Percentiles rank a stretch among this genome's conserved stretches.
Conservation (phyloP, 441 rosid species). For the Populus tomentosa region DNA sequence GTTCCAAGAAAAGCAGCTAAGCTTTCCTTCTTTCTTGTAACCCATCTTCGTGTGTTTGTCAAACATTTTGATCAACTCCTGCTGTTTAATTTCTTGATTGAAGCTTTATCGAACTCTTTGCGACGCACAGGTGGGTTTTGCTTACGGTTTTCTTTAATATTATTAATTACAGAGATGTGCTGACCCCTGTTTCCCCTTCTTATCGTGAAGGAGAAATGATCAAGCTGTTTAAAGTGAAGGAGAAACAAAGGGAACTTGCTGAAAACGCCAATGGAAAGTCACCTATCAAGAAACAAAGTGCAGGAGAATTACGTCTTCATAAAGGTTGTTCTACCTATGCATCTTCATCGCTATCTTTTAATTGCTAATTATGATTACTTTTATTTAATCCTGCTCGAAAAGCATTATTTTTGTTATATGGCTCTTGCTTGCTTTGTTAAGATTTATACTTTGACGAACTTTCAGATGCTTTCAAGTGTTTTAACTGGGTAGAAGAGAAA, state of each 20-base stretch:
- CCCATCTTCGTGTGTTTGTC: neutral
- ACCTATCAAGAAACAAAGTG: slow-evolving; percentile 59
- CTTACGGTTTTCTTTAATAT: neutral
- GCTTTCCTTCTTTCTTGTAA: neutral
- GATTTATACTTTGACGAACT: neutral
- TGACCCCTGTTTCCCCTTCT: neutral
- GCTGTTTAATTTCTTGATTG: neutral
- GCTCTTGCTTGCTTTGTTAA: neutral
- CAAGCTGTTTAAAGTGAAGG: slow-evolving; percentile 73
- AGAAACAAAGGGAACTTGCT: slow-evolving; percentile 69
- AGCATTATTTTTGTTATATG: neutral
- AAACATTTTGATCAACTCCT: neutral
- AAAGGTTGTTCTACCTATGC: slow-evolving; percentile 39
- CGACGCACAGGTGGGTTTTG: neutral
- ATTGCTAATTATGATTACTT: neutral
- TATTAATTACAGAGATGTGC: neutral
- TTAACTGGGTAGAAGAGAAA: neutral
- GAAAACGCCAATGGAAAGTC: slow-evolving; percentile 51
- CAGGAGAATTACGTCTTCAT: slow-evolving; percentile 76
- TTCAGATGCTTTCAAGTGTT: neutral
- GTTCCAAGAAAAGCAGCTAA: neutral
- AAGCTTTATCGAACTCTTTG: neutral
- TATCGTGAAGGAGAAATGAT: slow-evolving; percentile 48
- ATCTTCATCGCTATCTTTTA: neutral
- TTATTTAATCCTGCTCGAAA: neutral